A percentile compares a stretch with the other conserved stretches of the same genome.
These are phyloP conservation scores for Phytophthora capsici DNA, from an alignment of 352 stramenopile genomes.

Conservation along the genomic window DNA sequence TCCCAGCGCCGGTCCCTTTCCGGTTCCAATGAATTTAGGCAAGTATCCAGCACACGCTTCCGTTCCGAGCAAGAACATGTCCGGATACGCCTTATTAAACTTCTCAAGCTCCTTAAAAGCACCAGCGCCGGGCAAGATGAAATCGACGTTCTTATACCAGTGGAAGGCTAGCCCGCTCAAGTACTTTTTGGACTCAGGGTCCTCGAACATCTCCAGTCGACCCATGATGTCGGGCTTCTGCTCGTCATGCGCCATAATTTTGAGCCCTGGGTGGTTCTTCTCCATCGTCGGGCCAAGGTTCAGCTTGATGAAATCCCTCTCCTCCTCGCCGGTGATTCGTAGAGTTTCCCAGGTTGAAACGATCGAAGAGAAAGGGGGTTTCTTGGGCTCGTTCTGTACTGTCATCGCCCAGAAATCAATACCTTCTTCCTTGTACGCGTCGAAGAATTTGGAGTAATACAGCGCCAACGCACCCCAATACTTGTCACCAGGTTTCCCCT, in stretches of 20 bases:
- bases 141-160: slow-evolving; percentile 70
- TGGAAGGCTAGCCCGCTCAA: slow-evolving; percentile 42
- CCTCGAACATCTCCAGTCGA: background rate
- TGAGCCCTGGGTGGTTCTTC: slow-evolving; percentile 1
- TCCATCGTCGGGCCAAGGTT: background rate
- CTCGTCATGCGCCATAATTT: slow-evolving; percentile 1
- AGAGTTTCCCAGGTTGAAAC: background rate
- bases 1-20: background rate
- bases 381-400: background rate
- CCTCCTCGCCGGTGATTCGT: background rate
- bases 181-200: slow-evolving; percentile 1
- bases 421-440: background rate
- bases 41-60: slow-evolving; percentile 75
- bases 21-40: slow-evolving; percentile 8
- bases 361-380: background rate
- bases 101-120: slow-evolving; percentile 47
- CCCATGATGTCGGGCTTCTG: slow-evolving; percentile 2
- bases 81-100: slow-evolving; percentile 54
- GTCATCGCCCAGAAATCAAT: background rate
- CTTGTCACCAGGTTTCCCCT: background rate
- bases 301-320: slow-evolving; percentile 1
- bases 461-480: background rate
- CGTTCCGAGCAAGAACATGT: slow-evolving; percentile 82
- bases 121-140: slow-evolving; percentile 30
- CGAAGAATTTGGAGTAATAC: background rate